Evolutionary conservation across 208 protist genomes (phyloP).

Genomic region (Leishmania lainsoni): DNA sequence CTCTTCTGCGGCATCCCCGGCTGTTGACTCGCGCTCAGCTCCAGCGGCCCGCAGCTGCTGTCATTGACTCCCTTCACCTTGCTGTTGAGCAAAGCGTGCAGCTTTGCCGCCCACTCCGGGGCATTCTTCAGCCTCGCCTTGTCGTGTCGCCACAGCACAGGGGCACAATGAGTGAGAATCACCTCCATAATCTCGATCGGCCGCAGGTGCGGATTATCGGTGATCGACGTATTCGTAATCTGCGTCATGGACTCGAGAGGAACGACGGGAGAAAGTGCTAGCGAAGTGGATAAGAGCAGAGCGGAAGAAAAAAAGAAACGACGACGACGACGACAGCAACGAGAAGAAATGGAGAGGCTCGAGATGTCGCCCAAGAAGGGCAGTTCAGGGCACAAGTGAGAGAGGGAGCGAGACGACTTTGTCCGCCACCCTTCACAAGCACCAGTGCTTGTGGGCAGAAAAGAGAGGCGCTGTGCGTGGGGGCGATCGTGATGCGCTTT

Average conservation of each 20-base stretch:
- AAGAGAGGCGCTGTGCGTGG: background rate
- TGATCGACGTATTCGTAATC: conserved; percentile 46
- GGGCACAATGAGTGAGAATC: conserved; percentile 55
- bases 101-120: conserved; percentile 38
- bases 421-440: background rate
- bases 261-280: background rate
- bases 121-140: conserved; percentile 34
- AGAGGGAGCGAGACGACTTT: background rate
- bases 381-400: background rate
- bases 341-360: background rate
- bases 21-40: conserved; percentile 9
- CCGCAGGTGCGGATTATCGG: conserved; percentile 59
- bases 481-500: background rate
- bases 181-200: conserved; percentile 56
- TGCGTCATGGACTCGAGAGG: conserved; percentile 14
- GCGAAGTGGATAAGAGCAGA: background rate
- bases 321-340: background rate
- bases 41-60: background rate
- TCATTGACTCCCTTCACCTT: conserved; percentile 9
- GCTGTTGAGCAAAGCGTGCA: conserved; percentile 31
- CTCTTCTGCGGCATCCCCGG: conserved; percentile 34
- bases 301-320: background rate
- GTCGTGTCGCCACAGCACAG: conserved; percentile 48
- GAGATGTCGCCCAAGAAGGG: background rate
- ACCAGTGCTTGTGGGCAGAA: background rate